Evolutionary conservation across 2,329 filamentous ascomycete genomes (phyloP), one percentile per base, ranked within the genome.

Genomic region (Macrophomina phaseolina): DNA sequence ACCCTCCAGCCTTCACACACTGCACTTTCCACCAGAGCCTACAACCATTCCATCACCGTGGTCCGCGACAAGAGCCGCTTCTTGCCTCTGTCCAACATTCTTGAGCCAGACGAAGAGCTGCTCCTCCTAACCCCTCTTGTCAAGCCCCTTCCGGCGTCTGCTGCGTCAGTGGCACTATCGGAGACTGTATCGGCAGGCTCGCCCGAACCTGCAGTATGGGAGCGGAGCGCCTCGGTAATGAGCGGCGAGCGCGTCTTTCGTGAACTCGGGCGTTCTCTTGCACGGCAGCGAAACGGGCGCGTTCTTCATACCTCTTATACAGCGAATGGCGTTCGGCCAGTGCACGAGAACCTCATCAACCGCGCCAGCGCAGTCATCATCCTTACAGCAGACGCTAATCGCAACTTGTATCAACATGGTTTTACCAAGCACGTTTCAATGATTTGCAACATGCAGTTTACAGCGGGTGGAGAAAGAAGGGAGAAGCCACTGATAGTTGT

Each of bases 341-440:
- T 97, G 0, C 94, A 98, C 75, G 94, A 98, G 74, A 95, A 94
- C 69, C 84, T 97, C 18, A 96, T 97, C 76, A 91, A 94, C 70
- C 86, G 93, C 71, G 93, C 94, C 11, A 92, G 91, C 62, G 92
- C 91, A 4, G 93, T 97, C 69, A 91, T 98, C 69, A 90, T 97
- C 61, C 87, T 97, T 38, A 97, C 94, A 0, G 94, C 94, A 9
- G 94, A 98, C 79, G 94, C 94, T 0, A 97, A 97, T 75, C 87
- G 94, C 48, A 97, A 98, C 74, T 81, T 97, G 14, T 98, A 97
- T 75, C 94, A 98, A 77, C 89, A 93, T 61, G 93, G 93, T 0
- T 98, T 98, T 76, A 94, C 94, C 1, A 98, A 97, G 76, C 94
- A 98, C 71, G 92, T 97, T 8, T 91, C 94, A 12, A 95, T 97